Percentiles rank a stretch among this genome's conserved stretches.
phyloP scores from a whole-genome alignment of 768 basidiomycete genomes.

The Rhodotorula diobovata region DNA sequence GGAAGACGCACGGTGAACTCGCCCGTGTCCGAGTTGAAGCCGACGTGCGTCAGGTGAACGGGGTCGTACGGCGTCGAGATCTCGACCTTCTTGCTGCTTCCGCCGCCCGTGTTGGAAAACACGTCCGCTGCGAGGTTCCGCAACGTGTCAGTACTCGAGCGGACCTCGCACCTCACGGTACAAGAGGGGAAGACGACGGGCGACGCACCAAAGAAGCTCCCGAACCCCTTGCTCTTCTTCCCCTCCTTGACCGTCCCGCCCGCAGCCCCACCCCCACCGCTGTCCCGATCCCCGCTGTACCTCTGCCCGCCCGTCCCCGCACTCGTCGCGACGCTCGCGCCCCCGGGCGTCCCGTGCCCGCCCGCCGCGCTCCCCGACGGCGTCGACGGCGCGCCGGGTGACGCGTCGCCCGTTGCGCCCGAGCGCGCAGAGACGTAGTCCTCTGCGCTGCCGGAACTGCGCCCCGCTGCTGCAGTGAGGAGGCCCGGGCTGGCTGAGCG shows the following conservation, averaged over 20 bases:
- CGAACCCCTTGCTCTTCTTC: conserved; percentile 35
- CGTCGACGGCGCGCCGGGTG: neutral
- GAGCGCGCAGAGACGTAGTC: neutral
- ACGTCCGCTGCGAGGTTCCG: conserved; percentile 31
- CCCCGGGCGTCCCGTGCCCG: neutral
- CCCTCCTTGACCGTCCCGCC: conserved; percentile 14
- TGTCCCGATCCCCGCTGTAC: neutral
- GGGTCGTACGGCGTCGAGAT: conserved; percentile 99
- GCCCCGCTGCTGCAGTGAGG: neutral
- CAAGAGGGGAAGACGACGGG: neutral
- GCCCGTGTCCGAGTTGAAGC: conserved; percentile 96
- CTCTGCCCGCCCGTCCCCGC: neutral
- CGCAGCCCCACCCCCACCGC: neutral
- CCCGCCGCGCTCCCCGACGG: neutral
- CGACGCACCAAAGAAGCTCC: conserved; percentile 33
- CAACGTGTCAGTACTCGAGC: neutral
- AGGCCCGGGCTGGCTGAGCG: too few species aligned
- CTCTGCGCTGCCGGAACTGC: neutral
- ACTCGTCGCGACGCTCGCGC: neutral
- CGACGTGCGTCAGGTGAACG: conserved; percentile 97
- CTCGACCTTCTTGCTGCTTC: conserved; percentile 52
- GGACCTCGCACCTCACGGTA: neutral
- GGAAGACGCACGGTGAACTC: conserved; percentile 66
- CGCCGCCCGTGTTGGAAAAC: conserved; percentile 27
- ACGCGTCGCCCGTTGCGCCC: neutral